Evolutionary conservation across 2,329 filamentous ascomycete species (phyloP), one percentile per base, ranked within the genome.

Genomic region (Cytospora paraplurivora): DNA sequence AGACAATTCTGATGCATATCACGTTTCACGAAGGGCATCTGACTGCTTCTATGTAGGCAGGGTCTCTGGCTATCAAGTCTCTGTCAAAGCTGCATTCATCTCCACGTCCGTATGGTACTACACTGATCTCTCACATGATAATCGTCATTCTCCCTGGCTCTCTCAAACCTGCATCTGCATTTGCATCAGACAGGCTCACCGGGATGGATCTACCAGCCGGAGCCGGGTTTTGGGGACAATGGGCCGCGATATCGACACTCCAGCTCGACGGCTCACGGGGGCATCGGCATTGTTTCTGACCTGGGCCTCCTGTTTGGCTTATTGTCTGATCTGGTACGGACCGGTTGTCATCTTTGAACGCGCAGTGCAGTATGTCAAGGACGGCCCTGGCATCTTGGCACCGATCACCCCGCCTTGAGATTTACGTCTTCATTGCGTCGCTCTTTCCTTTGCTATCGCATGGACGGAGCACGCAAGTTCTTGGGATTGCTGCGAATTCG

Each of bases 371-470:
- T 17, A 44, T 51, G 47, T 52, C 56, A 53, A 37, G 57, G 57
- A 34, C 57, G 51, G 19, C 8, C 57, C 57, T 52, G 47, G 56
- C 41, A 35, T 38, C 27, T 27, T 27, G 27, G 27, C 27, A 27
- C 47, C 56, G 19, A 41, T 15, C 56, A 52, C 19, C 56, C 56
- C 47, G 56, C 56, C 56, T 59, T 35, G 52, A 59, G 51, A 27
- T 27, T 27, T 27, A 27, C 27, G 27, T 27, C 27, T 4, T 3
- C 4, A 27, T 27, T 27, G 27, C 27, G 27, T 27, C 27, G 27
- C 27, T 27, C 27, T 2, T 27, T 27, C 27, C 4, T 4, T 27
- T 27, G 27, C 4, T 27, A 4, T 27, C 4, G 27, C 27, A 27
- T 27, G 27, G 27, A 27, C 27, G 27, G 27, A 27, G 27, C 27